These are phyloP conservation scores for Yarrowia galli DNA, from an alignment of 1,139 yeast genomes.

Conservation along the genomic window DNA sequence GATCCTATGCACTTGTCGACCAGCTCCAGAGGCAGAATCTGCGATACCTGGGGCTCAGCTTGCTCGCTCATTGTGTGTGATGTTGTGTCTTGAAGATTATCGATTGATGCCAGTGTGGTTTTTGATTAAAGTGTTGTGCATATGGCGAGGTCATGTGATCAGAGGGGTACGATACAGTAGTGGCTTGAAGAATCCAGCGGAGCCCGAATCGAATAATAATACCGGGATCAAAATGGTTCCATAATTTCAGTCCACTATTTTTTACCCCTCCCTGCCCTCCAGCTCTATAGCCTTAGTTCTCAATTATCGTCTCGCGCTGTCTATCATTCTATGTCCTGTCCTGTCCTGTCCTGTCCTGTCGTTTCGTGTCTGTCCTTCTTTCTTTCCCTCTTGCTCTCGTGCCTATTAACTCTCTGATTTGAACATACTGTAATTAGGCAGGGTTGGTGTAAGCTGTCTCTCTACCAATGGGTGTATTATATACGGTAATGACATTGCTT, in stretches of 20 bases:
- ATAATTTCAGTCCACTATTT: background rate
- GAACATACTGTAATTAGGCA: background rate
- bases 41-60: constrained; percentile 40
- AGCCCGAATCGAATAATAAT: background rate
- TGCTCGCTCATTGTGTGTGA: constrained; percentile 38
- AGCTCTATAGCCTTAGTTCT: too few relatives aligned
- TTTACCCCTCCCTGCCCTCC: background rate
- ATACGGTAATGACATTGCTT: background rate
- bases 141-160: constrained; percentile 11
- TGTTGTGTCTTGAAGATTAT: constrained; percentile 3
- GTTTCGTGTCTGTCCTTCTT: too few relatives aligned
- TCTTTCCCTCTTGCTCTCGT: constrained; percentile 5
- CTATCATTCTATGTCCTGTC: background rate
- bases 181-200: background rate
- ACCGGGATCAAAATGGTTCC: background rate
- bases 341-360: too few relatives aligned
- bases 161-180: constrained; percentile 7
- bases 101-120: constrained; percentile 5
- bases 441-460: too few relatives aligned
- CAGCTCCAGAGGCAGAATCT: constrained; percentile 76
- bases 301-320: background rate
- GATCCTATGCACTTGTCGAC: constrained; percentile 89
- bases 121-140: constrained; percentile 30
- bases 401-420: constrained; percentile 7
- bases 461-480: too few relatives aligned